A percentile compares a stretch with the other conserved stretches of the same genome.
These are phyloP conservation scores for Fraxinus ornus DNA, from an alignment of 305 asterid species.

Conservation along the genomic window DNA sequence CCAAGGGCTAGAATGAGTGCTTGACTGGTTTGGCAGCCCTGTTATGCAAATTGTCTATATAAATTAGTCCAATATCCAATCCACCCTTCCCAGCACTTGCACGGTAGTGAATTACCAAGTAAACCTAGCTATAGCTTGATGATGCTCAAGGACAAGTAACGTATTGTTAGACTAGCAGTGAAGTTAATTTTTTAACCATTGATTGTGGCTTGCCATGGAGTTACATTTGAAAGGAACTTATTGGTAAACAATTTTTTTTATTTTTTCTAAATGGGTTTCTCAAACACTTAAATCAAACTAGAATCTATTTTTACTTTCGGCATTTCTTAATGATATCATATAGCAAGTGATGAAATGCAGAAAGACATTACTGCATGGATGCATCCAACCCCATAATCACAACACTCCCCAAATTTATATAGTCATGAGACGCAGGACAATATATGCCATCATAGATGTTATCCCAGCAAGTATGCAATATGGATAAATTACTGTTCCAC, in stretches of 20 bases:
- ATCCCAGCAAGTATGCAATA: neutral
- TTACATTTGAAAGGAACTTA: neutral
- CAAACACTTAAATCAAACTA: neutral
- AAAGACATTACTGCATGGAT: neutral
- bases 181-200: neutral
- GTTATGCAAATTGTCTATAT: neutral
- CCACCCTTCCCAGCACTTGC: neutral
- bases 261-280: neutral
- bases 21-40: neutral
- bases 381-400: neutral
- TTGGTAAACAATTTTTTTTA: neutral
- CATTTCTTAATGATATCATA: neutral
- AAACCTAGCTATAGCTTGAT: neutral
- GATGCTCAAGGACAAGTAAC: neutral
- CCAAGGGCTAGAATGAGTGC: neutral
- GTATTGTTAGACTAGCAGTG: neutral
- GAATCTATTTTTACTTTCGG: neutral
- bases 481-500: neutral
- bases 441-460: neutral
- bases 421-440: neutral
- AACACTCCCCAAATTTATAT: neutral
- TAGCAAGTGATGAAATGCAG: neutral
- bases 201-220: neutral
- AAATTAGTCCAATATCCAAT: neutral
- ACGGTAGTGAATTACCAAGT: neutral